A percentile compares a stretch with the other conserved stretches of the same genome.
These are phyloP conservation scores for Megacollybia platyphylla DNA, from an alignment of 1,284 basidiomycete species.

Conservation along the genomic window DNA sequence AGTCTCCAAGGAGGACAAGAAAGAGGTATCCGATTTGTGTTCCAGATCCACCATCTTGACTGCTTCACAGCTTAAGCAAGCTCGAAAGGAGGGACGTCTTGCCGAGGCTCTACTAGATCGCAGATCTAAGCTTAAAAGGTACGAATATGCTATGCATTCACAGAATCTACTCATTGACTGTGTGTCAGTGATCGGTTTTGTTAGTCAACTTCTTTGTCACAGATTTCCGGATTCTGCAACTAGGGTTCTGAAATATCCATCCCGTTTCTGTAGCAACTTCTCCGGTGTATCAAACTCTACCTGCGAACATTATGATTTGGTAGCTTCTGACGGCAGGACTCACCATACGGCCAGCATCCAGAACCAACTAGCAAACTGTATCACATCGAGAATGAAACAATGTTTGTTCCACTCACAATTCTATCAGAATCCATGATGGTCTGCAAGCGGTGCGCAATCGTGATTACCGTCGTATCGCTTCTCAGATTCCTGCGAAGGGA, in stretches of 20 bases:
- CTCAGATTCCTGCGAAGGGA: conserved; percentile 30
- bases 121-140: conserved; percentile 88
- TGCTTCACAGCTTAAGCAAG: conserved; percentile 59
- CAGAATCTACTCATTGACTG: conserved; percentile 7
- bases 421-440: conserved; percentile 43
- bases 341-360: conserved; percentile 22
- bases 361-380: conserved; percentile 25
- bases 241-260: conserved; percentile 30
- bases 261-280: conserved; percentile 30
- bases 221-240: conserved; percentile 37
- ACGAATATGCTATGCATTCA: conserved; percentile 11
- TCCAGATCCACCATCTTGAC: conserved; percentile 1
- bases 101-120: conserved; percentile 85
- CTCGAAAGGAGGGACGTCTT: conserved; percentile 77
- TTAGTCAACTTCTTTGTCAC: conserved; percentile 15
- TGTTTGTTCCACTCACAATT: conserved; percentile 17
- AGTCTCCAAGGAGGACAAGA: conserved; percentile 59
- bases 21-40: conserved; percentile 31
- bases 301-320: conserved; percentile 8
- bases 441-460: conserved; percentile 42
- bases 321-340: conserved; percentile 1
- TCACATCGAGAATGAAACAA: conserved; percentile 13
- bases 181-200: conserved; percentile 50
- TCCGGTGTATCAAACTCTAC: conserved; percentile 34
- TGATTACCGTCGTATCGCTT: conserved; percentile 33